Evolutionary conservation across 495 filamentous ascomycete species (phyloP).

Genomic region (Penicillium arizonense): DNA sequence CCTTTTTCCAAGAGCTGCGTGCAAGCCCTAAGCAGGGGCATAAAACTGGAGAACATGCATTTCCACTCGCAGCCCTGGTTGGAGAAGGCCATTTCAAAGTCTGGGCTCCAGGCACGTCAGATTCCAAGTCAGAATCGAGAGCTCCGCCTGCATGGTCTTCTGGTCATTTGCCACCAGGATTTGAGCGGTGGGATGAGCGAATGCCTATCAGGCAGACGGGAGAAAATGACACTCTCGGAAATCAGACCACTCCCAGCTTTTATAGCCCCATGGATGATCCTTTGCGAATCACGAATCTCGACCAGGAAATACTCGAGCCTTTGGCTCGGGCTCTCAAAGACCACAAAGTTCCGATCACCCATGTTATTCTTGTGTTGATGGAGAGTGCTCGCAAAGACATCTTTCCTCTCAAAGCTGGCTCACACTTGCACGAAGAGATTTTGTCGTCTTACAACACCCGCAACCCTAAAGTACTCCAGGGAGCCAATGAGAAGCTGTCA

Average conservation of each 20-base stretch:
- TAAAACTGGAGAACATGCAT: constrained; percentile 3
- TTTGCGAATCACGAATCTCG: constrained; percentile 38
- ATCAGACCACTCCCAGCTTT: background rate
- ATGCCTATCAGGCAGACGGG: background rate
- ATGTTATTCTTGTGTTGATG: constrained; percentile 39
- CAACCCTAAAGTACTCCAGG: constrained; percentile 1
- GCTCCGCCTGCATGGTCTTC: constrained; percentile 17
- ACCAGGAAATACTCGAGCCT: constrained; percentile 29
- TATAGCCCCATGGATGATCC: constrained; percentile 38
- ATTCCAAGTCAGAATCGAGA: background rate
- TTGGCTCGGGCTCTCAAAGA: constrained; percentile 25
- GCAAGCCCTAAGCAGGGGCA: background rate
- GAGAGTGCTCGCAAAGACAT: constrained; percentile 44
- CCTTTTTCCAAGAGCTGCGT: constrained; percentile 13
- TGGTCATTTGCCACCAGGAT: constrained; percentile 16
- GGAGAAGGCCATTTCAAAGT: constrained; percentile 20
- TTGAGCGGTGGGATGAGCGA: constrained; percentile 13
- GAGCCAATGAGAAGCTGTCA: constrained; percentile 22
- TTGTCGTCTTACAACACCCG: constrained; percentile 20
- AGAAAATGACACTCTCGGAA: background rate
- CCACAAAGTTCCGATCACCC: constrained; percentile 24
- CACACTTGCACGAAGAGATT: constrained; percentile 30
- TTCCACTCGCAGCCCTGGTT: constrained; percentile 18
- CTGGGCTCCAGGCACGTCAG: constrained; percentile 13
- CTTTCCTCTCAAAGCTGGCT: constrained; percentile 37